Evolutionary conservation across 2,329 filamentous ascomycete species (phyloP).

Genomic region (Fusarium sp.): DNA sequence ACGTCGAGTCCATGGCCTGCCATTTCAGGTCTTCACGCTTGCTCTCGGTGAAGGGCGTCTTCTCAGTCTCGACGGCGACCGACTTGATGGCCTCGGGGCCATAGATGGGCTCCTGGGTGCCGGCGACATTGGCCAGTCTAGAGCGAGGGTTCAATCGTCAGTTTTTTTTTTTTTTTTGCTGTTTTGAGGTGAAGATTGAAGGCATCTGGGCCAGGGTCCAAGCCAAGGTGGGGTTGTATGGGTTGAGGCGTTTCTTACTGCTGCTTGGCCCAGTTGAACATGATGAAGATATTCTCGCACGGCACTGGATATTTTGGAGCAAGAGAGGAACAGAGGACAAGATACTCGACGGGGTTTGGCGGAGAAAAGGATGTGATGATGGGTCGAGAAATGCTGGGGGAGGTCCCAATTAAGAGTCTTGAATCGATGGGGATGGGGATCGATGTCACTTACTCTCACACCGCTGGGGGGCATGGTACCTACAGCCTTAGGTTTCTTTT

Average conservation of each 20-base stretch:
- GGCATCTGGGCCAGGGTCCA: constrained; percentile 8
- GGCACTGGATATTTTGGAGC: background rate
- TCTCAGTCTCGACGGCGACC: constrained; percentile 80
- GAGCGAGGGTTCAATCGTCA: constrained; percentile 33
- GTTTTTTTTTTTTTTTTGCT: constrained; percentile 29
- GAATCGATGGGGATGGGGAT: background rate
- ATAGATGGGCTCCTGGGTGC: constrained; percentile 96
- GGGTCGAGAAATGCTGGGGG: constrained; percentile 39
- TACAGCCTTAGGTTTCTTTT: background rate
- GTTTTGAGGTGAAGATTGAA: constrained; percentile 1
- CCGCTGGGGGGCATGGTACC: constrained; percentile 21
- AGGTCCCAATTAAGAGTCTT: constrained; percentile 31
- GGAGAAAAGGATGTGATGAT: constrained; percentile 30
- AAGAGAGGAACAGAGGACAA: constrained; percentile 3
- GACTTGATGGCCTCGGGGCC: constrained; percentile 86
- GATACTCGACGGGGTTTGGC: constrained; percentile 1
- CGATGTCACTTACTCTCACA: constrained; percentile 39
- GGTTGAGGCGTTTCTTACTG: constrained; percentile 64
- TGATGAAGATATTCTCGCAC: constrained; percentile 52
- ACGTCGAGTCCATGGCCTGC: constrained; percentile 80
- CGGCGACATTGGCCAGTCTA: constrained; percentile 80
- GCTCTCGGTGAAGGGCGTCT: constrained; percentile 80
- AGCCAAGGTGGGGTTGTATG: constrained; percentile 22
- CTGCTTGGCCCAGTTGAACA: constrained; percentile 96
- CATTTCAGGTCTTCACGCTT: constrained; percentile 82